Evolutionary conservation across 2,329 filamentous ascomycete genomes (phyloP), one percentile per base, ranked within the genome.

Genomic region (Emmonsiellopsis sp.): DNA sequence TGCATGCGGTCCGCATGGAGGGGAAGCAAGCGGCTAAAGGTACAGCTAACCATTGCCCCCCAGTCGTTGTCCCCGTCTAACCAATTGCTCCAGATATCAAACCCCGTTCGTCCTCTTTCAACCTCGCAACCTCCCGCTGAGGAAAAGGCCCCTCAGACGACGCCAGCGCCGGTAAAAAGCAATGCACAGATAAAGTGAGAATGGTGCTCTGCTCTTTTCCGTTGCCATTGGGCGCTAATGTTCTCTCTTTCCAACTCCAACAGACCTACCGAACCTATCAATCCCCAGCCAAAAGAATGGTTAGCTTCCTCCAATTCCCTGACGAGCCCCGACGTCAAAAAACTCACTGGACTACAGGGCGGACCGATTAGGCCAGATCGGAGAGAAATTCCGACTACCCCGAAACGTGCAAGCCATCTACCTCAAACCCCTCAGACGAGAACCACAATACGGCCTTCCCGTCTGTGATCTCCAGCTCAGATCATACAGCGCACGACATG

Each of bases 401-500:
- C 82, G 89, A 63, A 82, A 85, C 58, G 83, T 97, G 32, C 87
- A 94, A 74, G 88, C 92, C 38, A 77, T 94, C 44, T 93, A 95
- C 71, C 80, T 96, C 49, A 83, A 85, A 58, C 92, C 93, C 13
- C 78, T 97, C 50, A 88, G 87, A 63, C 85, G 87, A 58, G 76
- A 82, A 66, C 78, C 87, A 45, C 72, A 84, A 64, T 84, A 88
- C 66, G 89, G 89, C 50, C 81, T 95, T 37, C 90, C 90, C 10
- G 83, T 87, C 9, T 95, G 89, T 75, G 86, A 96, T 69, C 83
- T 98, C 35, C 93, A 98, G 69, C 76, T 98, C 48, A 89, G 93
- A 61, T 95, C 92, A 35, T 98, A 89, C 78, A 90, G 81, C 64
- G 77, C 91, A 37, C 89, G 90, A 55, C 93, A 95, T 62, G 82